phyloP scores from a whole-genome alignment of 2,329 filamentous ascomycete genomes.

The Botryotinia convoluta region DNA sequence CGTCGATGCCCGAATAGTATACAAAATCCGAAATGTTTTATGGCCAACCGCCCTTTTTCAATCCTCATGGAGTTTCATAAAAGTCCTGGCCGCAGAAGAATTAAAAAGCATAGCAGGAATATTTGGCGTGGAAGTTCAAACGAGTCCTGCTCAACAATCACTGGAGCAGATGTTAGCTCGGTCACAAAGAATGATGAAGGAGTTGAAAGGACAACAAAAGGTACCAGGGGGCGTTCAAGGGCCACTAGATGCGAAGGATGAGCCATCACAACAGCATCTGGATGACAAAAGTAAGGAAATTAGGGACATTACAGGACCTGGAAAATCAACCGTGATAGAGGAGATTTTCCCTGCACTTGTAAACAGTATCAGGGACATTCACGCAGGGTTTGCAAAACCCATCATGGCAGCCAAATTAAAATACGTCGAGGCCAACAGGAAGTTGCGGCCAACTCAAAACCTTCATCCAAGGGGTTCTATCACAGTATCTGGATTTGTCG shows the following conservation, averaged over 20 bases:
- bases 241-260: slow-evolving; percentile 27
- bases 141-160: slow-evolving; percentile 23
- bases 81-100: slow-evolving; percentile 47
- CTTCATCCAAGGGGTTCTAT: slow-evolving; percentile 52
- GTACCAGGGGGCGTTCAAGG: slow-evolving; percentile 6
- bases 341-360: not conserved
- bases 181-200: slow-evolving; percentile 8
- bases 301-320: slow-evolving; percentile 14
- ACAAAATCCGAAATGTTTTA: slow-evolving; percentile 48
- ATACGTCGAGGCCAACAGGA: slow-evolving; percentile 37
- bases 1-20: slow-evolving; percentile 49
- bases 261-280: slow-evolving; percentile 22
- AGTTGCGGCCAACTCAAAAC: slow-evolving; percentile 46
- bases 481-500: slow-evolving; percentile 53
- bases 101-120: slow-evolving; percentile 44
- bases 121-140: slow-evolving; percentile 44
- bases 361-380: slow-evolving; percentile 18
- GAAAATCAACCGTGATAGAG: slow-evolving; percentile 6
- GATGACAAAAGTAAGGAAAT: slow-evolving; percentile 24
- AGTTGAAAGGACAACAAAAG: slow-evolving; percentile 2
- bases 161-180: slow-evolving; percentile 26
- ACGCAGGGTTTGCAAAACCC: slow-evolving; percentile 31
- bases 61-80: slow-evolving; percentile 52
- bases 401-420: slow-evolving; percentile 34
- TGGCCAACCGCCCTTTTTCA: slow-evolving; percentile 53